These are phyloP conservation scores for Castanea mollissima DNA, from an alignment of 306 rosid species.

Conservation along the genomic window DNA sequence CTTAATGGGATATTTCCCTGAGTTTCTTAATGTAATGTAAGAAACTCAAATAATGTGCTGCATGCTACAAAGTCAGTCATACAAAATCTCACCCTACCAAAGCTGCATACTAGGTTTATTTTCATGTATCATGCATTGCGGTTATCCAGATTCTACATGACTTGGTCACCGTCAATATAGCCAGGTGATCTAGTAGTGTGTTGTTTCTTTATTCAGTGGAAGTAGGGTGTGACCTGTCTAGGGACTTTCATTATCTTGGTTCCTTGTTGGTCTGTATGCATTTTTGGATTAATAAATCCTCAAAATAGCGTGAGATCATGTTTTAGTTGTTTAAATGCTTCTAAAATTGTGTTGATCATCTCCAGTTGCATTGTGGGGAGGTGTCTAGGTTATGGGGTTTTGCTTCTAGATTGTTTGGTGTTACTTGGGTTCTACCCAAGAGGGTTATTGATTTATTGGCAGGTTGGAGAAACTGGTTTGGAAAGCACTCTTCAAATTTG, in stretches of 20 bases:
- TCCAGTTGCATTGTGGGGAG: too few species aligned
- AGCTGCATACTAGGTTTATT: not conserved
- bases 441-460: too few species aligned
- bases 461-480: too few species aligned
- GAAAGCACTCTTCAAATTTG: too few species aligned
- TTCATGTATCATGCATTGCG: not conserved
- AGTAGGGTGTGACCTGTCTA: not conserved
- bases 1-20: not conserved
- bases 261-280: not conserved
- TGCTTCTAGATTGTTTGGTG: too few species aligned
- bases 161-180: not conserved
- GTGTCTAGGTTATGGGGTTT: too few species aligned
- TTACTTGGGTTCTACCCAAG: too few species aligned
- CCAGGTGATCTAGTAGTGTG: not conserved
- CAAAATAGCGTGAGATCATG: not conserved
- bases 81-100: not conserved
- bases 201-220: not conserved
- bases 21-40: not conserved
- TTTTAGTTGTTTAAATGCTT: not conserved
- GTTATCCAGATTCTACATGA: not conserved
- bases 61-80: not conserved
- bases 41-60: not conserved
- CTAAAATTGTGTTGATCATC: not conserved
- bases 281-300: not conserved
- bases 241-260: not conserved